phyloP scores from a whole-genome alignment of 2,329 filamentous ascomycete species.

The Fusarium decemcellulare region DNA sequence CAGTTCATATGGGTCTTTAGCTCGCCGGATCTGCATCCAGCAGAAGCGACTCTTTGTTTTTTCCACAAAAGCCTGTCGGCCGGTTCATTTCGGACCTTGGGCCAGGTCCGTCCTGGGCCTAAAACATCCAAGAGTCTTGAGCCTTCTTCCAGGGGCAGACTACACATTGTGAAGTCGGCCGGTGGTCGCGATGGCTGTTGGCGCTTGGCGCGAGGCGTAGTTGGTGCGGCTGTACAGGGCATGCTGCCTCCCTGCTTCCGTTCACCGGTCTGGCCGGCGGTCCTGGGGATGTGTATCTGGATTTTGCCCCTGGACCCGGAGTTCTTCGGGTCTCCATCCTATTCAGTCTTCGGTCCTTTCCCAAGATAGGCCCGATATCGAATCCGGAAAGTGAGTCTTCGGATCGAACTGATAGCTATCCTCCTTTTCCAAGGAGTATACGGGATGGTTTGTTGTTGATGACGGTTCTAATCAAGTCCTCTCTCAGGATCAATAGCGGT shows the following conservation, averaged over 20 bases:
- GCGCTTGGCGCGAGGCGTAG: constrained; percentile 31
- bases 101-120: constrained; percentile 5
- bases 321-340: constrained; percentile 31
- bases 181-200: constrained; percentile 13
- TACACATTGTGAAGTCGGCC: constrained; percentile 1
- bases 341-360: constrained; percentile 29
- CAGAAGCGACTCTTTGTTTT: constrained; percentile 12
- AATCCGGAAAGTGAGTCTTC: constrained; percentile 19
- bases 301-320: constrained; percentile 28
- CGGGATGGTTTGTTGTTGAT: neutral
- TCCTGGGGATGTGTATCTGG: constrained; percentile 16
- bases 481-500: constrained; percentile 60
- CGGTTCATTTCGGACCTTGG: constrained; percentile 4
- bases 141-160: constrained; percentile 13
- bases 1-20: constrained; percentile 27
- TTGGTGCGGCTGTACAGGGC: constrained; percentile 33
- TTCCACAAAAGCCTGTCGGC: constrained; percentile 9
- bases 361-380: constrained; percentile 14
- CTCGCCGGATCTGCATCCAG: constrained; percentile 34
- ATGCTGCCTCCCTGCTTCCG: constrained; percentile 21
- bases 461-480: constrained; percentile 2
- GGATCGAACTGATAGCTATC: neutral
- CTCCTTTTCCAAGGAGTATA: constrained; percentile 9
- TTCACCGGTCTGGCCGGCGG: constrained; percentile 16
- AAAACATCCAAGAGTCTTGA: constrained; percentile 18